phyloP scores from a whole-genome alignment of 257 asterid species.

The Ilex asprella region DNA sequence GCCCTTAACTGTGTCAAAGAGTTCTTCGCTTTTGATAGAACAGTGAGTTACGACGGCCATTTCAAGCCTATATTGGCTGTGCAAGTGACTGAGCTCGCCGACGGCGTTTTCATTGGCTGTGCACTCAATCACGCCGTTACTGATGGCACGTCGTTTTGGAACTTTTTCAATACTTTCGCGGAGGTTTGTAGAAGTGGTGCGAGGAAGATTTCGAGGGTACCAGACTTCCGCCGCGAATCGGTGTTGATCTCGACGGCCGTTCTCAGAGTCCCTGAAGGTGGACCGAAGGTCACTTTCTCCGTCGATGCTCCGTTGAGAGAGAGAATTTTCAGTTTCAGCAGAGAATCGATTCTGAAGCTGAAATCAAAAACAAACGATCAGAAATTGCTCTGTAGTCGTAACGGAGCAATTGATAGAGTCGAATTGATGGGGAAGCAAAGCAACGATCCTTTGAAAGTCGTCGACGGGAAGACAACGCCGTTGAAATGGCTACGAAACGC shows the following conservation, averaged over 20 bases:
- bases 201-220: constrained; percentile 6
- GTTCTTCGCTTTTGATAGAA: constrained; percentile 18
- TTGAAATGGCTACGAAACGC: too few species aligned
- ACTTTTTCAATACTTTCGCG: constrained; percentile 17
- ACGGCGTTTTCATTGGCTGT: constrained; percentile 20
- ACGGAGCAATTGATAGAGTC: constrained; percentile 10
- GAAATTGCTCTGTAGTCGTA: not conserved
- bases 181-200: constrained; percentile 9
- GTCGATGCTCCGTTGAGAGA: constrained; percentile 14
- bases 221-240: constrained; percentile 17
- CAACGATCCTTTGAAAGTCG: constrained; percentile 2
- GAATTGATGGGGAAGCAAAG: constrained; percentile 13
- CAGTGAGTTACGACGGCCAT: constrained; percentile 17
- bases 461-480: too few species aligned
- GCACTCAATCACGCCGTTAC: constrained; percentile 23
- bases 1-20: constrained; percentile 13
- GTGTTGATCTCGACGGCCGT: constrained; percentile 14
- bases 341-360: constrained; percentile 14
- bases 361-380: constrained; percentile 10
- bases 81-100: constrained; percentile 24
- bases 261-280: constrained; percentile 9
- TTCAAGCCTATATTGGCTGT: constrained; percentile 15
- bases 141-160: constrained; percentile 20
- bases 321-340: constrained; percentile 14
- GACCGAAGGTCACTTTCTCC: constrained; percentile 12